Base-by-base conservation (phyloP, 495 filamentous ascomycete species). In the Darksidea phi region DNA sequence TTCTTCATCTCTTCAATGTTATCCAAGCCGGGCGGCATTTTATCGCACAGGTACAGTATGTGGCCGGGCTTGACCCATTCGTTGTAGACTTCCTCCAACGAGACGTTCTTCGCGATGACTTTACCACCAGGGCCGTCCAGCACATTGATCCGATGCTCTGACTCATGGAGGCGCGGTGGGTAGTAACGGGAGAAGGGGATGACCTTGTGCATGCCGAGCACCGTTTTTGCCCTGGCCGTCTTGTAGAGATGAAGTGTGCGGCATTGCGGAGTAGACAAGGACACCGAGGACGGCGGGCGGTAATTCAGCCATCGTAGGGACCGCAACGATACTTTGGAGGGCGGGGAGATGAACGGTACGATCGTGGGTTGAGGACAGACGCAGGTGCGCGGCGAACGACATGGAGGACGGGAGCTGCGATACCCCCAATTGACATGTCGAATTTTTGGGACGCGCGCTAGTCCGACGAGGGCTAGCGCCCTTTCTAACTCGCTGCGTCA, bases 401-500 rank as follows among this genome's bases (percentile, higher is more conserved):
- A 32, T 32, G n/a, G n/a, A n/a, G n/a, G n/a, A n/a, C n/a, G n/a
- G n/a, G n/a, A n/a, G n/a, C n/a, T n/a, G n/a, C n/a, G n/a, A n/a
- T n/a, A n/a, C n/a, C n/a, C n/a, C n/a, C n/a, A n/a, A n/a, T n/a
- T n/a, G n/a, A 10, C 28, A 32, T 10, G 28, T 32, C 28, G 28
- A 32, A 32, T 10, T 32, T 32, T 32, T 32, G 3, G 4, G 28
- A 4, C 28, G 28, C 28, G 28, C 28, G 28, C 28, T 32, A 32
- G 28, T 32, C 28, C 3, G 28, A 32, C 3, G 3, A 56, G 63
- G 63, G 21, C 70, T 71, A 38, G 58, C 67, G 1, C 63, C 62
- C n/a, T 69, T 71, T 47, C 61, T 64, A 24, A 70, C 60, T 4
- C 55, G 48, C 18, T 58, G 67, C 45, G 67, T 67, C 20, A 67